Evolutionary conservation across 306 rosid species (phyloP), one percentile per base, ranked within the genome.

Genomic region (Begonia loranthoides): DNA sequence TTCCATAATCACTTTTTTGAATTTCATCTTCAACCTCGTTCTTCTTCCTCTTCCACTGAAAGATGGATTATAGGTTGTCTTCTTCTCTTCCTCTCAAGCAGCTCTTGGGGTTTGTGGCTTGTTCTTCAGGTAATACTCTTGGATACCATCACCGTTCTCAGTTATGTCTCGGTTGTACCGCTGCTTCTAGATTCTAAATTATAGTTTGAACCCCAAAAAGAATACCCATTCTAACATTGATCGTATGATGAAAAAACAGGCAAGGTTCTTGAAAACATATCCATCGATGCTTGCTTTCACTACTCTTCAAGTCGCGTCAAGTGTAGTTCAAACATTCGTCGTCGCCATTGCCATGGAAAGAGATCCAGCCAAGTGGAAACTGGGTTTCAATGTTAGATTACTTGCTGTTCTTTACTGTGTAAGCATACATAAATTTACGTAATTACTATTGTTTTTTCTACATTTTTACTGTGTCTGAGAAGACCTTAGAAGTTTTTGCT

Each of bases 231-330:
- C 36, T 28, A 28, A 28, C 8, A 5, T 28, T 5, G 36, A 28
- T 28, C 36, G 6, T 28, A 5, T 28, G 36, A 4, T 28, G 36
- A 7, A 28, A 15, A 41, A 46, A 36, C 70, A 87, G 96, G 79
- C 67, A 39, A 58, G 63, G 54, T 67, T 84, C 5, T 34, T 84
- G 53, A 88, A 84, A 60, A 72, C 41, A 17, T 88, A 76, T 50
- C 96, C 88, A 43, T 74, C 90, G 53, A 79, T 78, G 78, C 71
- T 88, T 62, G 81, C 79, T 10, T 71, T 88, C 28, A 84, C 90
- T 45, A 69, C 83, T 45, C 80, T 77, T 38, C 96, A 81, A 51
- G 76, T 93, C 22, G 62, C 63, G 55, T 66, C 73, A 15, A 88
- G 93, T 40, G 69, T 83, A 49, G 64, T 75, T 66, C 94, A 88